Evolutionary conservation across 208 protist species (phyloP), one percentile per base, ranked within the genome.

Genomic region (Acanthamoeba rhysodes): DNA sequence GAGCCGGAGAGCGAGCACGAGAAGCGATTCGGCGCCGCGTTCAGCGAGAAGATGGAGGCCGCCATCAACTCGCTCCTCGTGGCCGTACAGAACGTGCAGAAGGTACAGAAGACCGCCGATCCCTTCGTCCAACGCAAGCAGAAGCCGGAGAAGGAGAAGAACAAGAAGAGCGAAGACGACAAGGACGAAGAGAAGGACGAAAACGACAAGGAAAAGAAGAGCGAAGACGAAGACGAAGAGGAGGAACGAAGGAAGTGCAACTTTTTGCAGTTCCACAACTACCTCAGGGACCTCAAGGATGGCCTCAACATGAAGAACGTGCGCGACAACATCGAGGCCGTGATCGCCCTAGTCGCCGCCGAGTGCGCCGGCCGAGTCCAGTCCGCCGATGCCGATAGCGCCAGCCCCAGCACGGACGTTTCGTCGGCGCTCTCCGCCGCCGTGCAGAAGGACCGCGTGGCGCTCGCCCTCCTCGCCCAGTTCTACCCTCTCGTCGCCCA

Each of bases 221-320:
- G 9, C 9, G n/a, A 87, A 29, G 59, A 62, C 20, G 53, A 24
- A 90, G 45, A 62, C 76, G 16, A 70, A 94, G 37, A 72, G 70
- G 41, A 87, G 95, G 14, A 59, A 95, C 29, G 20, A 37, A 29
- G 62, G 57, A 95, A 50, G 59, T 68, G 87, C 87, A 68, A 93
- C 87, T 74, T 93, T 2, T 20, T 93, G 20, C n/a, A 93, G 48
- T 93, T 93, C 87, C 62, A 93, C 87, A 68, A 68, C 34, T 93
- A 93, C 87, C 34, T 93, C 24, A 41, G 64, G 24, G 93, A 97
- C 59, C 50, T 96, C 48, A 93, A 95, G 18, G 16, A 96, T 70
- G 96, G 95, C 16, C 92, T 96, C 32, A 95, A 97, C 45, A 95
- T 96, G 84, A 29, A 95, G 55, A 50, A 85, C 29, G 76, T 85